Conservation (phyloP, 2,329 filamentous ascomycete species). For the Dendrostoma leiphaemia region DNA sequence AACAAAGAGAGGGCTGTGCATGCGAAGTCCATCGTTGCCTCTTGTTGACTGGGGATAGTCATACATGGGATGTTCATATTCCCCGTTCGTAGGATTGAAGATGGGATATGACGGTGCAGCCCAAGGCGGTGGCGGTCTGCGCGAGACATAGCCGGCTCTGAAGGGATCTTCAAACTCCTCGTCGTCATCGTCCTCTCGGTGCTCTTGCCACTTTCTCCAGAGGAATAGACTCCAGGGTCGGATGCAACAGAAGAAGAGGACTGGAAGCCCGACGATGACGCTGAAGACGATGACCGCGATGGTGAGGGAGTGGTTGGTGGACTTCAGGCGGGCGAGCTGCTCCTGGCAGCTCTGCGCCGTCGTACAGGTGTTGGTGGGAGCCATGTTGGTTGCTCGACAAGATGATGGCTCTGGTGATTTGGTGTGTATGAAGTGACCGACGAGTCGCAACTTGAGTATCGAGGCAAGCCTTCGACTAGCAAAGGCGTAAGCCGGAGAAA, state of each 20-base stretch:
- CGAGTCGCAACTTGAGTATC: not conserved
- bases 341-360: not conserved
- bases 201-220: not conserved
- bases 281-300: not conserved
- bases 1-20: too few species aligned
- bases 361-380: not conserved
- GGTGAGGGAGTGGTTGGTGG: not conserved
- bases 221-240: not conserved
- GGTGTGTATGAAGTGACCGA: not conserved
- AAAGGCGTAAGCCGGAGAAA: too few species aligned
- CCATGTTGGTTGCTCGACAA: not conserved
- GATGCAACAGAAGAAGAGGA: not conserved
- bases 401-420: not conserved
- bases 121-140: too few species aligned
- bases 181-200: too few species aligned
- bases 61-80: too few species aligned
- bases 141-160: too few species aligned
- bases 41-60: too few species aligned
- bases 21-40: too few species aligned
- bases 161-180: too few species aligned
- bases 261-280: not conserved
- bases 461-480: too few species aligned
- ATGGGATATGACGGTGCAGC: too few species aligned
- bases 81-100: too few species aligned
- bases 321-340: not conserved